phyloP scores from a whole-genome alignment of 495 filamentous ascomycete genomes.

The Aspergillus steynii region DNA sequence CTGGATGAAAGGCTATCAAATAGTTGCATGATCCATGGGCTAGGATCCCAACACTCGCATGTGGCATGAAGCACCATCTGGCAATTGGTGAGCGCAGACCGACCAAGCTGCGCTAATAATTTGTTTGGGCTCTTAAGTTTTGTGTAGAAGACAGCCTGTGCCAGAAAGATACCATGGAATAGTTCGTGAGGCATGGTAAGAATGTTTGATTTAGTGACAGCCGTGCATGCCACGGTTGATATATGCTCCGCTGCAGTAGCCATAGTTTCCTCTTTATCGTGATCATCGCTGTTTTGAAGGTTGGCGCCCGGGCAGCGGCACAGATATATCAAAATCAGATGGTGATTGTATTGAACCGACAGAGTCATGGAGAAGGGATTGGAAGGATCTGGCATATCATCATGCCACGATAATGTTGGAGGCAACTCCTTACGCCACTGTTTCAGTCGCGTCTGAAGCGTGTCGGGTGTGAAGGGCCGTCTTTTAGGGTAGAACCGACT shows the following conservation, averaged over 20 bases:
- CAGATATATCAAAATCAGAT: conserved; percentile 5
- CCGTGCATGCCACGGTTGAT: neutral
- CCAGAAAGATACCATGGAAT: conserved; percentile 6
- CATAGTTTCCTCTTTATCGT: neutral
- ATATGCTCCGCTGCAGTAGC: neutral
- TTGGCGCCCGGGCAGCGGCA: neutral
- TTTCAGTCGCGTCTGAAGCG: neutral
- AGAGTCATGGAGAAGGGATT: conserved; percentile 6
- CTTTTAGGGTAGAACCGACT: conserved; percentile 4
- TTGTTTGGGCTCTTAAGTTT: neutral
- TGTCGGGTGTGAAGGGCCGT: neutral
- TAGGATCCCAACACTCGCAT: neutral
- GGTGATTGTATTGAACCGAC: conserved; percentile 7
- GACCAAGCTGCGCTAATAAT: neutral
- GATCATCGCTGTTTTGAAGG: neutral
- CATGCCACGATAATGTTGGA: neutral
- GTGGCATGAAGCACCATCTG: neutral
- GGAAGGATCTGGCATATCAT: neutral
- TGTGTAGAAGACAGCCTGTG: conserved; percentile 1
- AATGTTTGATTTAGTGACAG: neutral
- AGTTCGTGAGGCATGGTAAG: conserved; percentile 1
- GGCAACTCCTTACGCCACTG: neutral
- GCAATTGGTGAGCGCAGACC: neutral
- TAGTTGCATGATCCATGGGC: neutral
- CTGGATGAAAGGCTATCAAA: conserved; percentile 1